A percentile compares a stretch with the other conserved stretches of the same genome.
Evolutionary conservation across 495 filamentous ascomycete genomes (phyloP).

Genomic region (Lasiosphaeria ovina): DNA sequence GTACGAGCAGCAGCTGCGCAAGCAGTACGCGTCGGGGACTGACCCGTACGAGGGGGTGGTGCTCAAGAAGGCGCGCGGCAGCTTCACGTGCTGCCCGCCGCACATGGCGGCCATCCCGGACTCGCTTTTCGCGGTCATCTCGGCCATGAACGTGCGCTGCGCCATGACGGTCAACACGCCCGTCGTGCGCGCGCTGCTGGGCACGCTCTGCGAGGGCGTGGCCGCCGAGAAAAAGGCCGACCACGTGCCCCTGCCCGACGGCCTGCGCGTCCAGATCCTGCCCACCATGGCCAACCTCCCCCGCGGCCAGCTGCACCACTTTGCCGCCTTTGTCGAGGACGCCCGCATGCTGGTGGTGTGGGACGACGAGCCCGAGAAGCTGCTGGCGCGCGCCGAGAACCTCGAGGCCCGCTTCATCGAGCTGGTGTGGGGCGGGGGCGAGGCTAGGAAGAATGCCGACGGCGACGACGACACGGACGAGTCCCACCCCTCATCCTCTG

Average conservation of each 20-base stretch:
- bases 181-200: constrained; percentile 28
- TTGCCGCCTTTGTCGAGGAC: constrained; percentile 64
- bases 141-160: constrained; percentile 54
- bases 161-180: constrained; percentile 35
- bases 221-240: constrained; percentile 31
- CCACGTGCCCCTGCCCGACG: constrained; percentile 55
- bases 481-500: background rate
- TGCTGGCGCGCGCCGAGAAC: constrained; percentile 47
- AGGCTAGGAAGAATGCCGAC: constrained; percentile 41
- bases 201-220: constrained; percentile 6
- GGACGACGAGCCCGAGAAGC: constrained; percentile 60
- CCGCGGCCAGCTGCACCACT: constrained; percentile 61
- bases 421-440: constrained; percentile 51
- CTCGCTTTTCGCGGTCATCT: constrained; percentile 50
- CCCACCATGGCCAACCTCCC: constrained; percentile 54
- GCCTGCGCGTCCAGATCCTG: constrained; percentile 60
- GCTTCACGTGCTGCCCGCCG: constrained; percentile 56
- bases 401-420: constrained; percentile 54
- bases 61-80: constrained; percentile 53
- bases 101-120: constrained; percentile 47
- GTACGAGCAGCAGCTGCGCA: constrained; percentile 58
- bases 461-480: constrained; percentile 17
- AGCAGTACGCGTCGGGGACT: constrained; percentile 53
- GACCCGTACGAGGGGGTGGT: constrained; percentile 59
- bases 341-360: constrained; percentile 59